These are phyloP conservation scores for Trichoderma semiorbis DNA, from an alignment of 2,329 filamentous ascomycete species.

Conservation along the genomic window DNA sequence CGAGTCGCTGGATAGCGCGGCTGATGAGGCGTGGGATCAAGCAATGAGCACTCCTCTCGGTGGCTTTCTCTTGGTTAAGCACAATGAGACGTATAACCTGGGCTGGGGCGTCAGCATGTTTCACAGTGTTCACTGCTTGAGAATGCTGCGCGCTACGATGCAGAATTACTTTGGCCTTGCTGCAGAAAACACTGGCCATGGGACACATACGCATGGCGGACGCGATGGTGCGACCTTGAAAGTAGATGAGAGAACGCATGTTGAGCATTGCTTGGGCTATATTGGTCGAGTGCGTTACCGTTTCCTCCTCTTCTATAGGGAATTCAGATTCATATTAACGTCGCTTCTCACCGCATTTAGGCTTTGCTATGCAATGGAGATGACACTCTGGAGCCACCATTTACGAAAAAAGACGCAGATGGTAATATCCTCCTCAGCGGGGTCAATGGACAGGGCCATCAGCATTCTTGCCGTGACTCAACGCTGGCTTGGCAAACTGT, in stretches of 20 bases:
- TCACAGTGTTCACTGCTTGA: background rate
- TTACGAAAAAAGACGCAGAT: background rate
- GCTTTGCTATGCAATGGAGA: background rate
- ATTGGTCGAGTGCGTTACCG: background rate
- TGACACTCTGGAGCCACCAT: constrained; percentile 1
- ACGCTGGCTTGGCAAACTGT: background rate
- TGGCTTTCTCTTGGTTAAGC: background rate
- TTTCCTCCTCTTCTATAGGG: background rate
- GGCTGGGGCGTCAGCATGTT: background rate
- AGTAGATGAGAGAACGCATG: background rate
- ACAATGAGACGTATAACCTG: background rate
- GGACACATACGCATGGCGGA: background rate
- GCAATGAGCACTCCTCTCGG: background rate
- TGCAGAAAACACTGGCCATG: background rate
- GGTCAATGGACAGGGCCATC: background rate
- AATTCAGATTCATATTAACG: background rate
- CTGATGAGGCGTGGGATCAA: background rate
- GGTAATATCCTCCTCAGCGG: background rate
- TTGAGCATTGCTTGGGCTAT: background rate
- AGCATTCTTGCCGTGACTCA: background rate
- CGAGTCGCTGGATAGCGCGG: background rate
- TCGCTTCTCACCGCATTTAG: background rate
- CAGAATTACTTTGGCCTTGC: background rate
- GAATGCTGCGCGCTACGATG: background rate
- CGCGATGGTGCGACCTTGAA: background rate